Evolutionary conservation across 2,329 filamentous ascomycete genomes (phyloP), one percentile per base, ranked within the genome.

Genomic region (Talaromyces rugulosus): DNA sequence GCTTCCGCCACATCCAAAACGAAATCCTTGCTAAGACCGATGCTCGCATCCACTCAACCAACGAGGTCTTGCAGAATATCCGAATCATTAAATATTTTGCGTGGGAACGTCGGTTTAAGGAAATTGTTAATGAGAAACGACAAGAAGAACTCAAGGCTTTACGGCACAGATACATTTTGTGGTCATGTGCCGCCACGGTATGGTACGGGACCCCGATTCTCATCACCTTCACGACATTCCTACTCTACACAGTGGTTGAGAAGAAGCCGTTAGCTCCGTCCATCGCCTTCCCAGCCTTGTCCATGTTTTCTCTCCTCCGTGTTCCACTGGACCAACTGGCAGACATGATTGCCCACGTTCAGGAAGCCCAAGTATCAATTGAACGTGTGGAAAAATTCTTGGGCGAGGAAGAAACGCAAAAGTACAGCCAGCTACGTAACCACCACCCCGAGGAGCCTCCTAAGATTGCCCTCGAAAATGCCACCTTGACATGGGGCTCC

Each of bases 51-150:
- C 91, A 97, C 72, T 89, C 92, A 4, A 99, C 95, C 5, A 99
- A 99, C 74, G 95, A 99, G 76, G 90, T 98, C 7, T 81, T 99
- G 31, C 93, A 96, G 72, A 99, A 98, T 70, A 98, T 99, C 67
- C 88, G 95, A 58, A 97, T 99, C 74, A 98, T 99, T 85, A 99
- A 99, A 74, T 99, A 95, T 76, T 99, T 99, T 74, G 94, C 95
- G 0, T 99, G 95, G 95, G 95, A 99, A 75, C 87, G 92, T 69
- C 89, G 94, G 2, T 99, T 97, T 73, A 86, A 90, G 62, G 85
- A 86, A 27, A 87, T 91, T 60, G 92, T 99, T 36, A 90, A 96
- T 64, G 94, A 97, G 74, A 97, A 96, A 79, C 87, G 95, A 65
- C 82, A 83, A 51, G 81, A 81, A 3, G 95, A 99, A 75, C 82